Base-by-base conservation (phyloP, 495 filamentous ascomycete genomes). In the Podospora tetraspora region DNA sequence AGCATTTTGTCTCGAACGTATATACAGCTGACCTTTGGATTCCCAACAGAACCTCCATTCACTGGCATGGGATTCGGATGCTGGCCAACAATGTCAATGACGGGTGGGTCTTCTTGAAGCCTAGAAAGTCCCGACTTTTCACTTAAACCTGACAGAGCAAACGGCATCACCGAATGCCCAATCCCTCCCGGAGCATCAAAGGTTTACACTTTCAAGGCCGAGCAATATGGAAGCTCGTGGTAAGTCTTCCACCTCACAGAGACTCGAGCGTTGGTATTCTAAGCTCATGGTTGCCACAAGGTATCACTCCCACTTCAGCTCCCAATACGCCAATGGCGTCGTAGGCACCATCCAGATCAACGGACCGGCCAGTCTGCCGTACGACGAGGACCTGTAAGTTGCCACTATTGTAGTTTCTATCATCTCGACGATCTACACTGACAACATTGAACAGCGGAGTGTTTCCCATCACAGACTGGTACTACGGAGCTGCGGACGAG, bases 201-300 rank as follows among this genome's bases (percentile, higher is more conserved):
- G 52, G 78, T 77, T 8, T 84, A 85, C 75, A 77, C 73, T 7
- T 86, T 86, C 78, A 74, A 67, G 12, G 81, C 85, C 1, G 78
- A 80, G 56, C 79, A 86, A 59, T 89, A 88, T 69, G 86, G 87
- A 25, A 82, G 81, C 7, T 79, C 77, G 5, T 87, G 84, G 84
- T 87, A 57, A 22, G 80, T 83, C 22, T 70, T 83, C 66, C 74
- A 13, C 11, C 3, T 12, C 3, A 13, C 11, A 34, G 0, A 8
- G 0, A 10, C 8, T 10, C 8, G 22, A 72, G 73, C 21, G 73
- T 4, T 19, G 11, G 4, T 43, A 19, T 43, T 4, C 37, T 43
- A 13, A 43, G 0, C 12, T 43, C 37, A 3, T 4, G 16, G 37
- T 59, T 62, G 60, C 10, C 29, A 27, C 16, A 22, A 64, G 65